Conservation (phyloP, 768 basidiomycete species). For the Podaxis sp. region DNA sequence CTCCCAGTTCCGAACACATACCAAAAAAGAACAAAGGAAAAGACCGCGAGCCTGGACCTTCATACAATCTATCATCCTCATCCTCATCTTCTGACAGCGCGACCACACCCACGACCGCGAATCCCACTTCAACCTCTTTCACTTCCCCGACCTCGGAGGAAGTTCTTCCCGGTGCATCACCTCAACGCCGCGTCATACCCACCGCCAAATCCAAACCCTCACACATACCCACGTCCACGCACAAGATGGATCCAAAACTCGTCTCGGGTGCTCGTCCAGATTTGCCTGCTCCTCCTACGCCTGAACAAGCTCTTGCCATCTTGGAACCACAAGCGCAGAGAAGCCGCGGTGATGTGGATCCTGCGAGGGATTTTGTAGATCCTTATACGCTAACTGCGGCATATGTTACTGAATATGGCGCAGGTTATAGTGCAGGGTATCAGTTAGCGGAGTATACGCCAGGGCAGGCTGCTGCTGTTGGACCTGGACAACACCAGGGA, state of each 20-base stretch:
- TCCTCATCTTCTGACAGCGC: background rate
- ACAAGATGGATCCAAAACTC: background rate
- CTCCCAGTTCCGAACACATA: background rate
- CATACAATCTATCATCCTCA: conserved; percentile 7
- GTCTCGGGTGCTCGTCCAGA: conserved; percentile 3
- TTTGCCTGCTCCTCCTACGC: conserved; percentile 17
- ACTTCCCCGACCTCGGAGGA: background rate
- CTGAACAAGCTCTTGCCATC: conserved; percentile 11
- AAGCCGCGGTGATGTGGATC: conserved; percentile 6
- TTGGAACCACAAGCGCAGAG: background rate
- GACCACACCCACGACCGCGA: background rate
- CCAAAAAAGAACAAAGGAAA: conserved; percentile 14
- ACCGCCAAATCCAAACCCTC: conserved; percentile 1
- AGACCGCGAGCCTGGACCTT: conserved; percentile 9
- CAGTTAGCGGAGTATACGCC: conserved; percentile 8
- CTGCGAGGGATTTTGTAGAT: conserved; percentile 15
- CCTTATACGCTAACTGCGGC: conserved; percentile 21
- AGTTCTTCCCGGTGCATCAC: conserved; percentile 7
- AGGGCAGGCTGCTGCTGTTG: conserved; percentile 4
- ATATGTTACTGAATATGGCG: conserved; percentile 21
- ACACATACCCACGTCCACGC: background rate
- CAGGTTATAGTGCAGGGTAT: conserved; percentile 23
- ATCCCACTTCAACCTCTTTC: background rate
- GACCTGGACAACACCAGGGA: background rate
- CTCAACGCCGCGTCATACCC: conserved; percentile 3